These are phyloP conservation scores for Ampelocalamus luodianensis DNA, from an alignment of 176 grass and related monocot species.

Conservation along the genomic window DNA sequence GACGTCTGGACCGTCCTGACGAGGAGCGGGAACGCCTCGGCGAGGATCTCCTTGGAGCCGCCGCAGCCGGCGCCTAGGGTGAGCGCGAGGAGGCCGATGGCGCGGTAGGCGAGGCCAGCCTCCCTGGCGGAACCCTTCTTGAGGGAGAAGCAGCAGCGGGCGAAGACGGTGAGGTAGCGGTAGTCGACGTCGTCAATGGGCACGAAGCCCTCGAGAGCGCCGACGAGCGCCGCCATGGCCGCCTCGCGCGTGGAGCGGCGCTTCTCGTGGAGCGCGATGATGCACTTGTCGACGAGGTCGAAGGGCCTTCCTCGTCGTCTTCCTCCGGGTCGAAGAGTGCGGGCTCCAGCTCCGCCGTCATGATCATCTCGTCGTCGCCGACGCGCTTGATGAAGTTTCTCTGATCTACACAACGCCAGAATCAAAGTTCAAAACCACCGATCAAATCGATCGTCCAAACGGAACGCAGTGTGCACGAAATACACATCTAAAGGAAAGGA, in stretches of 20 bases:
- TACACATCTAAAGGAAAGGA: no score
- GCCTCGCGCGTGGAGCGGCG: not conserved
- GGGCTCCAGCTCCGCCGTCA: not conserved
- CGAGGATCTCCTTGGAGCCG: not conserved
- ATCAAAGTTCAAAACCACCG: no score
- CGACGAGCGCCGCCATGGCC: constrained; percentile 18
- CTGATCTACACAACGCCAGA: no score
- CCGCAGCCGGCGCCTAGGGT: constrained; percentile 1
- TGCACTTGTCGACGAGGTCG: constrained; percentile 11
- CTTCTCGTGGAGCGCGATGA: constrained; percentile 29
- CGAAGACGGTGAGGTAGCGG: not conserved
- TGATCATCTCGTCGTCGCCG: no score
- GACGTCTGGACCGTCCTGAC: not conserved
- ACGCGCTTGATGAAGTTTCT: no score
- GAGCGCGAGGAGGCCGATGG: constrained; percentile 44
- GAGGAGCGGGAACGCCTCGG: not conserved
- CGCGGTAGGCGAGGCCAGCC: constrained; percentile 44
- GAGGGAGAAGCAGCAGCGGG: no score
- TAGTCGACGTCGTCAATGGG: not conserved
- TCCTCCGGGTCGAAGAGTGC: not conserved
- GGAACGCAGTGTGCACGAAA: no score
- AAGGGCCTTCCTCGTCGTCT: not conserved
- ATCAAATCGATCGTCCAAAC: no score
- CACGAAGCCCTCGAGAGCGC: not conserved
- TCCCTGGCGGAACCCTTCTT: not conserved